Conservation (phyloP, 225 moss, liverwort and hornwort species). For the Ulota crispa region DNA sequence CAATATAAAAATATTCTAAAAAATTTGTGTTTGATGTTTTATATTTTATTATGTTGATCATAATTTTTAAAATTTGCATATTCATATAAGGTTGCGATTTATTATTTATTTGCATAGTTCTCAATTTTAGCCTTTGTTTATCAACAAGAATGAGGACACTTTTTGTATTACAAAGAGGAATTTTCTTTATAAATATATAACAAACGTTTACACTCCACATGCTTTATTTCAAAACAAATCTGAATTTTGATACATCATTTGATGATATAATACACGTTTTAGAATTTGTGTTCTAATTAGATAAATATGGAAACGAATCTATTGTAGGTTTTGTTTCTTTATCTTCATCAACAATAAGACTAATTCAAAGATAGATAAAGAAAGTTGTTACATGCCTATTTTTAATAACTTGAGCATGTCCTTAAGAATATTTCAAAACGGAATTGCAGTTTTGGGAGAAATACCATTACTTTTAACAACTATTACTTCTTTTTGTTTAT, state of each 20-base stretch:
- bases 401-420: conserved; percentile 30
- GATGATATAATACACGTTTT: rapidly evolving
- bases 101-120: neutral
- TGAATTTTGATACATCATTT: too few relatives aligned
- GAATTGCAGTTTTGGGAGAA: conserved; percentile 6
- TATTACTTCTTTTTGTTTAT: conserved; percentile 23
- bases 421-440: conserved; percentile 17
- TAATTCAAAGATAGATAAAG: neutral
- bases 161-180: rapidly evolving
- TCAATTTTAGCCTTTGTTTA: neutral
- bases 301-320: neutral
- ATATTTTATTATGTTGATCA: neutral
- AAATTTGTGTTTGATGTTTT: too few relatives aligned
- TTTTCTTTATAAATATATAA: rapidly evolving
- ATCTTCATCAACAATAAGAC: neutral
- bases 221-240: rapidly evolving
- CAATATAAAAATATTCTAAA: neutral
- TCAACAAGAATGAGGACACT: rapidly evolving
- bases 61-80: neutral
- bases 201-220: neutral
- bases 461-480: conserved; percentile 29
- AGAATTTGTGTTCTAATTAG: neutral
- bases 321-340: neutral
- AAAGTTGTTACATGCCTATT: neutral
- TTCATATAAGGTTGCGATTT: neutral